These are phyloP conservation scores for Talaromyces borbonicus DNA, from an alignment of 495 filamentous ascomycete genomes.

Conservation along the genomic window DNA sequence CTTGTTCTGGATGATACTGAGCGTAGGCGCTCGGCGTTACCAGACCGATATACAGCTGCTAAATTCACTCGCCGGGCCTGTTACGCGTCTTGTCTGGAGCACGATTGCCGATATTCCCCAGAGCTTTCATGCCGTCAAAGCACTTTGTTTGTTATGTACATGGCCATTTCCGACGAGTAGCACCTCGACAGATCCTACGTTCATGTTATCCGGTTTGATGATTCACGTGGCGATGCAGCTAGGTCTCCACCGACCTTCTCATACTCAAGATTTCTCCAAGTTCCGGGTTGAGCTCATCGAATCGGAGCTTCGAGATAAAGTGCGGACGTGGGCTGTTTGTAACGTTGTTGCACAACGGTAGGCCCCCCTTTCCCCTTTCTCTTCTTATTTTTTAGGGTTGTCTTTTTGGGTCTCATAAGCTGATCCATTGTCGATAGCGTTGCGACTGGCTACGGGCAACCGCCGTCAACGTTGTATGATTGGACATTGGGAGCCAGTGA, in stretches of 20 bases:
- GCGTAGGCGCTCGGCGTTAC: conserved; percentile 71
- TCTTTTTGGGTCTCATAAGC: conserved; percentile 18
- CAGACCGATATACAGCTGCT: conserved; percentile 54
- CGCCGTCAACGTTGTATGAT: conserved; percentile 79
- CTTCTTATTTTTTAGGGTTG: not conserved
- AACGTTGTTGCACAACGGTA: conserved; percentile 85
- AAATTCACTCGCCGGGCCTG: conserved; percentile 57
- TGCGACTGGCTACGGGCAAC: conserved; percentile 84
- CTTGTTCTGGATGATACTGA: conserved; percentile 81
- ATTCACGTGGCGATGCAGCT: conserved; percentile 88
- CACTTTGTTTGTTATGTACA: conserved; percentile 76
- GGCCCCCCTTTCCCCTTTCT: not conserved
- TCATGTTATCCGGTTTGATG: conserved; percentile 85
- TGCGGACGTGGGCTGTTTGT: conserved; percentile 84
- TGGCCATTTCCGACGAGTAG: conserved; percentile 87
- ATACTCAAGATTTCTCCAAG: conserved; percentile 83
- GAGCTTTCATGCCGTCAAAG: conserved; percentile 85
- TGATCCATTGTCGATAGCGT: conserved; percentile 53
- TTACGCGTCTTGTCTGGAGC: conserved; percentile 70
- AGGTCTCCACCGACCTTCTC: conserved; percentile 79
- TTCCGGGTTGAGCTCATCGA: conserved; percentile 73
- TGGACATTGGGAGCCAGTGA: conserved; percentile 65
- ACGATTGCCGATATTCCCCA: conserved; percentile 75
- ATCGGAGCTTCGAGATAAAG: conserved; percentile 74
- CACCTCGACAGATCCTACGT: conserved; percentile 78